Conservation (phyloP, 2,329 filamentous ascomycete genomes). For the Penicillium sp. region DNA sequence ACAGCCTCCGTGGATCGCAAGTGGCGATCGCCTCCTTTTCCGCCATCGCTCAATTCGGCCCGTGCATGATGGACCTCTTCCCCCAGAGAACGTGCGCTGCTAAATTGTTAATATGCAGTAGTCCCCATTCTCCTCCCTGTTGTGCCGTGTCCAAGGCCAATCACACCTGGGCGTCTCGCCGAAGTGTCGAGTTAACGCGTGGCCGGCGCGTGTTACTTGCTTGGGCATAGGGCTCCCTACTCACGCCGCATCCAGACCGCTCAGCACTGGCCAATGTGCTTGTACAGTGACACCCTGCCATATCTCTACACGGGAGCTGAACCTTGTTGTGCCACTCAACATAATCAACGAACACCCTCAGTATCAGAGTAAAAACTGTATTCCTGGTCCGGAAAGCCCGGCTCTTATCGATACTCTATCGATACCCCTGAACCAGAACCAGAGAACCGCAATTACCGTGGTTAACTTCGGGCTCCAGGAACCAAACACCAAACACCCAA, state of each 20-base stretch:
- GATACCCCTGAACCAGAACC: background rate
- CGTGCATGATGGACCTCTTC: slow-evolving; percentile 3
- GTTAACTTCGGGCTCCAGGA: background rate
- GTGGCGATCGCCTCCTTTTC: slow-evolving; percentile 1
- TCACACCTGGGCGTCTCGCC: slow-evolving; percentile 13
- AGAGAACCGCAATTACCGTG: background rate
- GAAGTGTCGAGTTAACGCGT: slow-evolving; percentile 14
- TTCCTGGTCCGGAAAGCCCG: background rate
- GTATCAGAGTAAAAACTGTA: background rate
- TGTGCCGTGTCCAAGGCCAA: slow-evolving; percentile 1
- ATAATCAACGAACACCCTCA: background rate
- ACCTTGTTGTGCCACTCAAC: background rate
- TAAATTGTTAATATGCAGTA: slow-evolving; percentile 4
- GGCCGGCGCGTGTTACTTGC: slow-evolving; percentile 12
- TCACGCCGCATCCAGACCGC: slow-evolving; percentile 1
- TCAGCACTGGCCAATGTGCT: slow-evolving; percentile 6
- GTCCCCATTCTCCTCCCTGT: background rate
- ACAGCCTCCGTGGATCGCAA: background rate
- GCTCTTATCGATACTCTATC: background rate
- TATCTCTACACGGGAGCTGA: background rate
- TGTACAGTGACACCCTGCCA: background rate
- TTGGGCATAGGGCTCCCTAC: slow-evolving; percentile 10
- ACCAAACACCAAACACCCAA: background rate
- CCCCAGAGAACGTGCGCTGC: slow-evolving; percentile 6
- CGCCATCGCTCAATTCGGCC: background rate